Base-by-base conservation (phyloP, 208 protist species). In the Leishmania guyanensis region DNA sequence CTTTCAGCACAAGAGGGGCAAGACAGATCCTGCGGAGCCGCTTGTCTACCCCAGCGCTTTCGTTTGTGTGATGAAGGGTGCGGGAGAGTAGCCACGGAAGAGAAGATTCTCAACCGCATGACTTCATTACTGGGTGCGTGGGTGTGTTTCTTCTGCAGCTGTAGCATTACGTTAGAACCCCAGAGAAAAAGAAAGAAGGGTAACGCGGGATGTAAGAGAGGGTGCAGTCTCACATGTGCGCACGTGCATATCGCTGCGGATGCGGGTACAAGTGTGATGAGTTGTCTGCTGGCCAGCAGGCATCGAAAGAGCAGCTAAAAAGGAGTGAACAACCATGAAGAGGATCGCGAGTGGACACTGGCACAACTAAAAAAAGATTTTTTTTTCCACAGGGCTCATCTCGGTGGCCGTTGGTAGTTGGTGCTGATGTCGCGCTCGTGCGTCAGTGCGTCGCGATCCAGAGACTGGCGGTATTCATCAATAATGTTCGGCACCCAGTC, bases 401-500 rank as follows among this genome's bases (percentile, higher is more conserved):
- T 36, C 46, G 76, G 65, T 51, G 81, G 94, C 20, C 93, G 86
- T 51, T 92, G 84, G 58, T 84, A 93, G 12, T n/a, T 64, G 65
- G 85, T 81, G 53, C 86, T 92, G 73, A 84, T 62, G 33, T 93
- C 92, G 29, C 85, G 82, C 83, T 98, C 93, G n/a, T 91, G 81
- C 5, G 79, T 66, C 5, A 98, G 86, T 1, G 81, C 83, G 77
- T 96, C 93, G n/a, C 94, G 89, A 62, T 94, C 93, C 4, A 95
- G 83, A 0, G 93, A 88, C 81, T 91, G 87, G 29, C 94, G 92
- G 73, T 98, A 98, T 74, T 98, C 94, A 69, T 98, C 92, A 73
- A 98, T 92, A 46, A 98, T 96, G 80, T 98, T 96, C 9, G 94
- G 94, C 68, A 96, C 92, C 83, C 87, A 95, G 33, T 86, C 81